A percentile compares a stretch with the other conserved stretches of the same genome.
phyloP scores from a whole-genome alignment of 805 yeast genomes.

The Candida oleophila region DNA sequence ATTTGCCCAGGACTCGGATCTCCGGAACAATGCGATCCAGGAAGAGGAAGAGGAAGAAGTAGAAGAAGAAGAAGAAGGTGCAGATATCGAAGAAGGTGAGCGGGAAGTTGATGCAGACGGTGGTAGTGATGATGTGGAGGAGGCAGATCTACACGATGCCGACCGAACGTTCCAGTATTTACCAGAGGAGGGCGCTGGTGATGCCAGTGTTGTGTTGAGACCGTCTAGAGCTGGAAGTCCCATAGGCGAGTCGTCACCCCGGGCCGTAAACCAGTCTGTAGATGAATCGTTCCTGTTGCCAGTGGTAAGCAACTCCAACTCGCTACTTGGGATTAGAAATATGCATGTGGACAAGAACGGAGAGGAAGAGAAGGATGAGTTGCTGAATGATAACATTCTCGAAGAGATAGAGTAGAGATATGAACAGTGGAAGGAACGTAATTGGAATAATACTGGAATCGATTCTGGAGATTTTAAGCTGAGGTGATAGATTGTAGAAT shows the following conservation, averaged over 20 bases:
- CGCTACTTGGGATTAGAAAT: slow-evolving; percentile 11
- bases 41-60: slow-evolving; percentile 25
- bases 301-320: slow-evolving; percentile 21
- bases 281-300: slow-evolving; percentile 58
- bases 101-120: not conserved
- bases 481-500: no score
- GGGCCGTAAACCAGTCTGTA: slow-evolving; percentile 2
- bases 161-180: slow-evolving; percentile 7
- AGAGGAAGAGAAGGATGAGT: not conserved
- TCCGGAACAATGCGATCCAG: slow-evolving; percentile 9
- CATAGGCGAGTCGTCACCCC: not conserved
- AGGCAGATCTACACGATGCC: slow-evolving; percentile 4
- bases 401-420: slow-evolving; percentile 6
- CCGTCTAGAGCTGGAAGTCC: not conserved
- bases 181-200: not conserved
- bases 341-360: slow-evolving; percentile 4
- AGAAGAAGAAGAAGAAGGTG: not conserved
- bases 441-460: slow-evolving; percentile 4
- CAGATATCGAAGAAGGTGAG: not conserved
- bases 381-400: no score
- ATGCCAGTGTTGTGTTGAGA: slow-evolving; percentile 2
- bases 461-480: no score
- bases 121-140: not conserved
- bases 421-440: not conserved
- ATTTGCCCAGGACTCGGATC: slow-evolving; percentile 10